Conservation (phyloP, 768 basidiomycete genomes). For the Termitomyces sp. region DNA sequence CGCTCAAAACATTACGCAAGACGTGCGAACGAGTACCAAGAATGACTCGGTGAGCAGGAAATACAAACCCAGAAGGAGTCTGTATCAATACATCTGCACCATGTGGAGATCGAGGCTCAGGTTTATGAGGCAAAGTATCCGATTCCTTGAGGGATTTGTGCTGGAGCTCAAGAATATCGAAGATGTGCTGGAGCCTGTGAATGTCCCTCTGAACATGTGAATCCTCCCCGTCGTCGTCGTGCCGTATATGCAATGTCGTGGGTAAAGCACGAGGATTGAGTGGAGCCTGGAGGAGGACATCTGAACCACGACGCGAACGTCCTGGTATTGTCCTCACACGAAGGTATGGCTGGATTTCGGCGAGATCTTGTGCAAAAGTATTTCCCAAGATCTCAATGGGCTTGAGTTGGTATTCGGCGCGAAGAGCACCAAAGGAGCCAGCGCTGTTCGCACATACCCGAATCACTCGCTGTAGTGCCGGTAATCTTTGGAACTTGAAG, state of each 20-base stretch:
- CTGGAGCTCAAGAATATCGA: slow-evolving; percentile 30
- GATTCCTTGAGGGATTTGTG: slow-evolving; percentile 22
- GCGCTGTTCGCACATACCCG: slow-evolving; percentile 83
- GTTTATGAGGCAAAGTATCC: slow-evolving; percentile 7
- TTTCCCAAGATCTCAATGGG: slow-evolving; percentile 56
- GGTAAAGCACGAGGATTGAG: neutral
- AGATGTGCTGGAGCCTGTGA: slow-evolving; percentile 30
- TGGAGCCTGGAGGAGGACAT: neutral
- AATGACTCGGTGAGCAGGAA: slow-evolving; percentile 68
- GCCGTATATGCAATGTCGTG: neutral
- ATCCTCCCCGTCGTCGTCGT: slow-evolving; percentile 37
- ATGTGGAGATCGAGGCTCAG: slow-evolving; percentile 28
- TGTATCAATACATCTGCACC: slow-evolving; percentile 67
- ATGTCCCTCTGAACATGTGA: slow-evolving; percentile 36
- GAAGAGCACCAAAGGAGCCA: slow-evolving; percentile 85
- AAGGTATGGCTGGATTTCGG: slow-evolving; percentile 63
- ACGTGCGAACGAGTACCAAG: slow-evolving; percentile 57
- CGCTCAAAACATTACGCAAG: slow-evolving; percentile 43
- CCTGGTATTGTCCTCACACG: slow-evolving; percentile 17
- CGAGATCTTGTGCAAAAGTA: slow-evolving; percentile 64
- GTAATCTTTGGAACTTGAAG: slow-evolving; percentile 78
- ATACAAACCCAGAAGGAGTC: slow-evolving; percentile 36
- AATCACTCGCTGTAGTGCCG: slow-evolving; percentile 81
- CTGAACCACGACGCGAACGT: neutral
- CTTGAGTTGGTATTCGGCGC: slow-evolving; percentile 64